Evolutionary conservation across 805 yeast genomes (phyloP), one percentile per base, ranked within the genome.

Genomic region (Sungouiozyma ichnusensis): DNA sequence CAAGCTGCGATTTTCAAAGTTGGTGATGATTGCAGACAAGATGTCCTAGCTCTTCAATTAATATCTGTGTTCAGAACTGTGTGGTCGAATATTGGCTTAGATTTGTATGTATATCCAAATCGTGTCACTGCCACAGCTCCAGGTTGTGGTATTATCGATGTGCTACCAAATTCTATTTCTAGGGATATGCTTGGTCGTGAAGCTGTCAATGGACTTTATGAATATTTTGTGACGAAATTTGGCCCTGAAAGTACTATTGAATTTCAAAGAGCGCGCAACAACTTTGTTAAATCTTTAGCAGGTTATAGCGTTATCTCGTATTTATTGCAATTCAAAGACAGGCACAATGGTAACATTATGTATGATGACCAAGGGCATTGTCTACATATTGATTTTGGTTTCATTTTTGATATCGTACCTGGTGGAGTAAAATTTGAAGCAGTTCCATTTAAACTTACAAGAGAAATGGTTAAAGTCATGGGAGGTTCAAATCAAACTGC

Each of bases 131-230:
- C 99, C 1, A 92, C 99, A 8, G 96, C 95, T 2, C 97, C 98
- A 1, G 98, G 99, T 0, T 88, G 97, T 68, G 99, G 99, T 64
- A 94, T 92, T 36, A 92, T 92, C 66, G 99, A 94, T 60, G 98
- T 94, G 27, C 72, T 92, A 50, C 98, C 98, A 29, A 85, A 90
- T 58, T 82, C 97, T 4, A 81, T 86, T 20, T 86, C 96, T 35
- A 78, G 99, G 66, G 99, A 92, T 65, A 90, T 92, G 97, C 72
- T 92, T 40, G 99, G 99, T 35, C 77, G 99, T 56, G 99, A 92
- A 58, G 98, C 98, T 1, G 98, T 92, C 20, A 92, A 92, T 63
- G 98, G 97, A 2, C 69, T 92, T 42, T 87, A 85, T 58, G 96
- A 90, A 57, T 92, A 90, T 65, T 92, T 81, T 64, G 77, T 79